These are phyloP conservation scores for Raphidocelis subcapitata DNA, from an alignment of 139 green algal genomes.

Conservation along the genomic window DNA sequence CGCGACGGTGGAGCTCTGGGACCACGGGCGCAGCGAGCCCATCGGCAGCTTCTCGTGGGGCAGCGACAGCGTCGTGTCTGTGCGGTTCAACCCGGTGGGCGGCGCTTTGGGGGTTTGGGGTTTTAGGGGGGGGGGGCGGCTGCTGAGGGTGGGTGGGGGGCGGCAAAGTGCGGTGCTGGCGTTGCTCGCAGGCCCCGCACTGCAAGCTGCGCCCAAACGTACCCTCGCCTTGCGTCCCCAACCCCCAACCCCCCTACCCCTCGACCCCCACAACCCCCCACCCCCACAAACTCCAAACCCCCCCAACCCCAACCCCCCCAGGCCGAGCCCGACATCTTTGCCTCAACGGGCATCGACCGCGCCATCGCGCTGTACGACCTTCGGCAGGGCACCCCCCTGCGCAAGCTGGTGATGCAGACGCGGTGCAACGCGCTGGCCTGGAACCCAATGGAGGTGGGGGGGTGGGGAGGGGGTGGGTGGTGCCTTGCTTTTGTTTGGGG, in stretches of 20 bases:
- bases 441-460: slow-evolving; percentile 96
- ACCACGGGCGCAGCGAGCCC: slow-evolving; percentile 83
- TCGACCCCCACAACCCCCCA: no score
- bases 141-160: no score
- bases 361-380: slow-evolving; percentile 95
- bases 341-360: slow-evolving; percentile 86
- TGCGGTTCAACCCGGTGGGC: slow-evolving; percentile 92
- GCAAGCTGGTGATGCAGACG: slow-evolving; percentile 95
- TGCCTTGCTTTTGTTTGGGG: no score
- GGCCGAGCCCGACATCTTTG: slow-evolving; percentile 91
- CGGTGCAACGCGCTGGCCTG: slow-evolving; percentile 88
- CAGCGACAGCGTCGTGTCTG: slow-evolving; percentile 79
- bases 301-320: no score
- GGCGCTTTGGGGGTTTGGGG: slow-evolving; percentile 8
- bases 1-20: slow-evolving; percentile 88
- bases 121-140: no score
- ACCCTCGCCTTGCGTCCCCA: background rate
- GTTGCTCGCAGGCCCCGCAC: no score
- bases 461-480: no score
- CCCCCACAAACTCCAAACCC: no score
- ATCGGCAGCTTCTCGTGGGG: slow-evolving; percentile 90
- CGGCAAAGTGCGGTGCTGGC: no score
- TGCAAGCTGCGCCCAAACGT: background rate
- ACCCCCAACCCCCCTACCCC: no score
- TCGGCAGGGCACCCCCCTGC: slow-evolving; percentile 73